Conservation (phyloP, 768 basidiomycete genomes). For the Russula emetica region DNA sequence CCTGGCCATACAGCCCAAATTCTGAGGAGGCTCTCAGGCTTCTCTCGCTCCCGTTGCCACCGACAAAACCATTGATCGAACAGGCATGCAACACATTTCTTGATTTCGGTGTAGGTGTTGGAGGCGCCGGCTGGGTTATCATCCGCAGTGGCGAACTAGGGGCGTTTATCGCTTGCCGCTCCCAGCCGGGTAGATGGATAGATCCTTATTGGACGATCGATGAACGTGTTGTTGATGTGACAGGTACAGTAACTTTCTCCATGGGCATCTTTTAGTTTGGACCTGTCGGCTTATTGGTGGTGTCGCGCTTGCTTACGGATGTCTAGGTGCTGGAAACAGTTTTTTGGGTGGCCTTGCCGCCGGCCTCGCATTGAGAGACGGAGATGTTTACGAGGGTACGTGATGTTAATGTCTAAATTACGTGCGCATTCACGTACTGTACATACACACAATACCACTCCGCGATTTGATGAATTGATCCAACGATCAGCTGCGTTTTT, state of each 20-base stretch:
- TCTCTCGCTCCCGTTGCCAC: conserved; percentile 50
- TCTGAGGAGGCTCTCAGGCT: conserved; percentile 76
- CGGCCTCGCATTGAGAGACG: conserved; percentile 52
- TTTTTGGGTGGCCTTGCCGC: conserved; percentile 84
- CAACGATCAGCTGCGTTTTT: conserved; percentile 55
- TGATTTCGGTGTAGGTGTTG: conserved; percentile 51
- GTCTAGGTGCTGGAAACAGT: conserved; percentile 79
- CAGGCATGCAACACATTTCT: conserved; percentile 61
- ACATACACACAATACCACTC: background rate
- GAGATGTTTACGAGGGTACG: conserved; percentile 66
- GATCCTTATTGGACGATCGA: conserved; percentile 65
- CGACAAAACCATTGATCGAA: conserved; percentile 55
- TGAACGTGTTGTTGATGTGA: conserved; percentile 70
- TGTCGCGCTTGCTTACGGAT: conserved; percentile 9
- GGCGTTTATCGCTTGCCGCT: conserved; percentile 53
- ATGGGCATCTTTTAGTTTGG: conserved; percentile 11
- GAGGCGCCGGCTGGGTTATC: conserved; percentile 55
- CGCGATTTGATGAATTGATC: conserved; percentile 7
- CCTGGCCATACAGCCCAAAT: conserved; percentile 53
- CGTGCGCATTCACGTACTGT: conserved; percentile 23
- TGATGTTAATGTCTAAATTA: background rate
- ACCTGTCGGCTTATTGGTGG: conserved; percentile 11
- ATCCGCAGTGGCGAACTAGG: conserved; percentile 74
- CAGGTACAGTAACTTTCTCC: conserved; percentile 51
- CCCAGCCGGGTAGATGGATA: conserved; percentile 53